Conservation (phyloP, 306 rosid genomes). For the Cucumis melo region DNA sequence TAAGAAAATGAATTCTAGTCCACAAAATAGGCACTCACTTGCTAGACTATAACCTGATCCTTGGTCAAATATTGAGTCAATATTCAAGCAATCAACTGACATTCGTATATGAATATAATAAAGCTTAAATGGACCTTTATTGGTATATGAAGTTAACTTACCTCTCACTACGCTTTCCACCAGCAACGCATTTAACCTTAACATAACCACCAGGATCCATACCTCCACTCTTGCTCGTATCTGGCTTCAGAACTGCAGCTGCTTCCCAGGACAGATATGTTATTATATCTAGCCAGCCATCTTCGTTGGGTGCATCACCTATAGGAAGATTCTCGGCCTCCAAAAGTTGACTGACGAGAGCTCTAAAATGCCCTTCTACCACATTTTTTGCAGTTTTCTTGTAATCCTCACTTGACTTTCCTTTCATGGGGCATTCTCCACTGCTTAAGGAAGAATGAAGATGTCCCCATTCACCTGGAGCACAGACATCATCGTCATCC, state of each 20-base stretch:
- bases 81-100: background rate
- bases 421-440: slow-evolving; percentile 57
- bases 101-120: background rate
- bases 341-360: slow-evolving; percentile 81
- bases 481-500: slow-evolving; percentile 55
- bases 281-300: slow-evolving; percentile 84
- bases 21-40: background rate
- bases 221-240: slow-evolving; percentile 82
- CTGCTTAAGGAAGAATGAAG: slow-evolving; percentile 51
- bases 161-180: slow-evolving; percentile 66
- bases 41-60: background rate
- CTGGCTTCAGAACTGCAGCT: slow-evolving; percentile 85
- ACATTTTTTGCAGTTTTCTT: slow-evolving; percentile 61
- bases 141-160: slow-evolving; percentile 8
- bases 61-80: background rate
- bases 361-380: slow-evolving; percentile 93
- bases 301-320: slow-evolving; percentile 33
- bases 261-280: slow-evolving; percentile 92
- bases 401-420: slow-evolving; percentile 65
- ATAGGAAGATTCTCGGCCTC: slow-evolving; percentile 71
- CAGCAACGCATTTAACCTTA: slow-evolving; percentile 84
- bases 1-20: background rate
- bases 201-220: slow-evolving; percentile 97
- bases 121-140: background rate
- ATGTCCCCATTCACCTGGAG: slow-evolving; percentile 68